A percentile compares a stretch with the other conserved stretches of the same genome.
Conservation (phyloP, 495 filamentous ascomycete genomes). For the Neurospora sp. region DNA sequence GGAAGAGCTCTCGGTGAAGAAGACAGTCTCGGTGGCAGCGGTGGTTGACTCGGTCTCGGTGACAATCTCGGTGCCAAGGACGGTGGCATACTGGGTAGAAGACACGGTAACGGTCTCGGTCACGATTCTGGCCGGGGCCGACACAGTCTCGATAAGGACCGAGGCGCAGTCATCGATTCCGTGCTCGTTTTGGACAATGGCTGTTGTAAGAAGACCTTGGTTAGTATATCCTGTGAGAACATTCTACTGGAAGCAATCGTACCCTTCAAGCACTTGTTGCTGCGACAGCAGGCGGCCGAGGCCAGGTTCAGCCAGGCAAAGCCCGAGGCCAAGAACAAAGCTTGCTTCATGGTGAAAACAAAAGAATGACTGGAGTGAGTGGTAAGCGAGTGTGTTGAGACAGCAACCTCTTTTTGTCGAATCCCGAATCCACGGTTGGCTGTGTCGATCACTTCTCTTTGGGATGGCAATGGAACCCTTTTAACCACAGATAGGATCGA, state of each 20-base stretch:
- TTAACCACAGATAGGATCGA: neutral
- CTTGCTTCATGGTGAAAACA: constrained; percentile 5
- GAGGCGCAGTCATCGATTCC: constrained; percentile 6
- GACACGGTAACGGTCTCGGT: constrained; percentile 2
- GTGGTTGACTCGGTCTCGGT: neutral
- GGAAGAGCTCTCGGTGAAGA: constrained; percentile 6
- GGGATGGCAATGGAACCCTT: neutral
- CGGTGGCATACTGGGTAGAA: constrained; percentile 3
- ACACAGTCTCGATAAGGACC: constrained; percentile 6
- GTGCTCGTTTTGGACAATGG: neutral
- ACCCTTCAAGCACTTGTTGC: constrained; percentile 11
- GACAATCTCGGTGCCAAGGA: neutral
- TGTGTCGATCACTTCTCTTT: neutral
- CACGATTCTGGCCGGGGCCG: constrained; percentile 1
- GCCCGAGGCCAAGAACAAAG: neutral
- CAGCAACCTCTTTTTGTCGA: neutral
- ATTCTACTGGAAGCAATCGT: neutral
- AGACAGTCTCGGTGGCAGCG: constrained; percentile 1
- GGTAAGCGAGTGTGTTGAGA: constrained; percentile 2
- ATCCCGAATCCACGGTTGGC: neutral
- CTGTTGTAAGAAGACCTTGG: neutral
- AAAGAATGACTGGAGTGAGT: constrained; percentile 3
- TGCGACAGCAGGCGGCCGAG: constrained; percentile 10
- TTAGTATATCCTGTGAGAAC: neutral
- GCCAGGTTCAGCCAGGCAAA: constrained; percentile 6